phyloP scores from a whole-genome alignment of 169 alveolate genomes.

The Miamiensis avidus region DNA sequence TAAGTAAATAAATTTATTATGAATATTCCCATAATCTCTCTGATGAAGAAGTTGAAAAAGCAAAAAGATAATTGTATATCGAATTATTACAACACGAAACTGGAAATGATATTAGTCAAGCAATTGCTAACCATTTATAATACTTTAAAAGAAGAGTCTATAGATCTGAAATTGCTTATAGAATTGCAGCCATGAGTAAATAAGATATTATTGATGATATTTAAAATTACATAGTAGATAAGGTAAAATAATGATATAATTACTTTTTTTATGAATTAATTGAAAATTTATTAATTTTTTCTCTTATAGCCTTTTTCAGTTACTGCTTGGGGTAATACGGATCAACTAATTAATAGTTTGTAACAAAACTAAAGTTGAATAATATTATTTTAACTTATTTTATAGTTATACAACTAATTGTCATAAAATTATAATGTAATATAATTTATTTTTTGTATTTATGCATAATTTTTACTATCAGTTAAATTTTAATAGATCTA shows the following conservation, averaged over 20 bases:
- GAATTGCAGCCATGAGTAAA: constrained; percentile 53
- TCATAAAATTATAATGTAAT: too few species aligned
- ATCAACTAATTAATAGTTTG: constrained; percentile 17
- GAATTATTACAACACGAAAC: constrained; percentile 60
- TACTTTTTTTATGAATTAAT: not conserved
- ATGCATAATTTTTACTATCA: too few species aligned
- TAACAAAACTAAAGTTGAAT: not conserved
- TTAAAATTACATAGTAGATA: constrained; percentile 19
- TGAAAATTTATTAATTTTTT: not conserved
- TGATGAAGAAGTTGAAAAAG: constrained; percentile 52
- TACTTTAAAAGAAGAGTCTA: constrained; percentile 72
- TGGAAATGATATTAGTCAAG: constrained; percentile 62
- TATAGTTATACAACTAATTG: too few species aligned
- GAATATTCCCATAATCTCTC: constrained; percentile 15
- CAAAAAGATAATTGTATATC: constrained; percentile 62
- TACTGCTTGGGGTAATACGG: constrained; percentile 41
- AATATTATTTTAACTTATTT: too few species aligned
- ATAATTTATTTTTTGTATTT: too few species aligned
- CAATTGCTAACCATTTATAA: constrained; percentile 66
- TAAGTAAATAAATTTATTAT: constrained; percentile 23
- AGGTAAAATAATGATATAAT: not conserved
- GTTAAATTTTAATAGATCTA: too few species aligned
- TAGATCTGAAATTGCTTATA: constrained; percentile 72
- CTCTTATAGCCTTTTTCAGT: constrained; percentile 7
- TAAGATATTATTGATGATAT: constrained; percentile 16